phyloP scores from a whole-genome alignment of 108 stramenopile species.

The Pelagomonas calceolata region DNA sequence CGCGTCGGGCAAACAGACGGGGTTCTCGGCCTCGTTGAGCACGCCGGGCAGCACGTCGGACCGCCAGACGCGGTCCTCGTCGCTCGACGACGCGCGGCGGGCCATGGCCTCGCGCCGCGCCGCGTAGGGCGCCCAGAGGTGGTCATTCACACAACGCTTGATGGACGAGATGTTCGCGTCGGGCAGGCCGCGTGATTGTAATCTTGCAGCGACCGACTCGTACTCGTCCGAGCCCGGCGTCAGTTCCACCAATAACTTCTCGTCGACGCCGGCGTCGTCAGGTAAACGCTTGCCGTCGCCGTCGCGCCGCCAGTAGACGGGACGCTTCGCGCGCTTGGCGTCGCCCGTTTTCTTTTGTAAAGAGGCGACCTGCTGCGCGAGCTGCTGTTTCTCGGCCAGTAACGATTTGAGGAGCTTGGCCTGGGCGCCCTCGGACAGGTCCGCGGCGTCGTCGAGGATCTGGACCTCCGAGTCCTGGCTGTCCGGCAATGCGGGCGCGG shows the following conservation, averaged over 20 bases:
- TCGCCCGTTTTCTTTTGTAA: no score
- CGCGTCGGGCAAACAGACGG: background rate
- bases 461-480: no score
- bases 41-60: background rate
- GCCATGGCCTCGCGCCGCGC: background rate
- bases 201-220: background rate
- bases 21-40: background rate
- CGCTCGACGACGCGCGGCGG: no score
- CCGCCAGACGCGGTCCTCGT: background rate
- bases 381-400: no score
- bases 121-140: background rate
- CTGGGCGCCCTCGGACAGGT: no score
- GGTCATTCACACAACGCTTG: background rate
- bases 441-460: no score
- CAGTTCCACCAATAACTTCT: background rate
- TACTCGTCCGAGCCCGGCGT: background rate
- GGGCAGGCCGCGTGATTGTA: background rate
- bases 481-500: no score
- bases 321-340: no score
- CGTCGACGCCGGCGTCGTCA: background rate
- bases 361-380: no score
- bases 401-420: no score
- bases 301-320: slow-evolving; percentile 1
- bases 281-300: background rate
- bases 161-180: background rate